Conservation (phyloP, 257 asterid species). For the Paraleonurus japonicus region DNA sequence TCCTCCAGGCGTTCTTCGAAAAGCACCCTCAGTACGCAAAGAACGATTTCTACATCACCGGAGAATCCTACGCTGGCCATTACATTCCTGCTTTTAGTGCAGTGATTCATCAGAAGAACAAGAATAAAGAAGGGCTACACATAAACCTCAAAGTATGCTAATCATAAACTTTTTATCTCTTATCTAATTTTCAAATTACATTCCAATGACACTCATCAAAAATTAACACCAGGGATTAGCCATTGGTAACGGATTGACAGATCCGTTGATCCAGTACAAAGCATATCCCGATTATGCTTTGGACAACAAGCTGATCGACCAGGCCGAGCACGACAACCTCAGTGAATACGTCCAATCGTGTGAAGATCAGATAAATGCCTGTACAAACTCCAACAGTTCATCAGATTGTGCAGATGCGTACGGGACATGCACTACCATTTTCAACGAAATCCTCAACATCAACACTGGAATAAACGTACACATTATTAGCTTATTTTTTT, state of each 20-base stretch:
- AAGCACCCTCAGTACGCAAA: constrained; percentile 42
- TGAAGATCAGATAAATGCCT: constrained; percentile 32
- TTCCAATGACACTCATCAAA: neutral
- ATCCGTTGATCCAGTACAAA: constrained; percentile 49
- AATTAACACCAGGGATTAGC: constrained; percentile 42
- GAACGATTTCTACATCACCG: constrained; percentile 54
- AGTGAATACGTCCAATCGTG: constrained; percentile 31
- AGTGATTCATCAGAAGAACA: constrained; percentile 51
- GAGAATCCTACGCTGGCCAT: constrained; percentile 64
- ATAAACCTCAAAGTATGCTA: constrained; percentile 45
- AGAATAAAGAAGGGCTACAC: constrained; percentile 39
- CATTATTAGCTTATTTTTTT: neutral
- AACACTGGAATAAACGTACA: constrained; percentile 2
- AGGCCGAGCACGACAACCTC: constrained; percentile 33
- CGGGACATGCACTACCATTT: constrained; percentile 43
- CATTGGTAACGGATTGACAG: constrained; percentile 54
- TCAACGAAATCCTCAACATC: constrained; percentile 15
- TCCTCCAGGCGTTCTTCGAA: constrained; percentile 56
- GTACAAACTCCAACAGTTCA: constrained; percentile 6
- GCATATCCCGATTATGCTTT: constrained; percentile 52
- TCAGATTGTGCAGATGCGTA: constrained; percentile 41
- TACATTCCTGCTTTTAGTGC: constrained; percentile 56
- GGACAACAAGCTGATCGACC: constrained; percentile 41
- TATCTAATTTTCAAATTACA: neutral
- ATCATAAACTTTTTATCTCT: neutral